Base-by-base conservation (phyloP, 2,329 filamentous ascomycete species). In the Aspergillus persii region DNA sequence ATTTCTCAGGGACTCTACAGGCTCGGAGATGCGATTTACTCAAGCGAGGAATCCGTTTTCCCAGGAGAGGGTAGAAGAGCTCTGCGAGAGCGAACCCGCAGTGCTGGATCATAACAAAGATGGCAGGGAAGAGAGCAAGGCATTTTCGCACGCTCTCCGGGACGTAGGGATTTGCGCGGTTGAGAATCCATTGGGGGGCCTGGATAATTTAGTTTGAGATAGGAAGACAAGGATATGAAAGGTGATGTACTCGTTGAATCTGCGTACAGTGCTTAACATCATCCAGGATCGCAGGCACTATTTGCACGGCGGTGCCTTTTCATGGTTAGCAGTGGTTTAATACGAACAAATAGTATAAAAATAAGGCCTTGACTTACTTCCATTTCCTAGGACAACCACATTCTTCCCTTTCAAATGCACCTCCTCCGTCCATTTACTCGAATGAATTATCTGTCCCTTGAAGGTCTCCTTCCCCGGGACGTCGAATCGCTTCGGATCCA, bases 391-490 rank as follows among this genome's bases (percentile, higher is more conserved):
- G 12, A 61, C 60, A 11, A 53, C 57, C n/a, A 61, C 57, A 52
- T 56, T 50, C 31, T 57, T 59, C 30, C 54, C 47, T 3, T 47
- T 54, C n/a, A 61, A 54, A 52, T 61, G 39, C 1, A 59, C 51
- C 8, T 51, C 57, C 3, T 58, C 8, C 18, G 56, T 47, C 60
- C 60, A 61, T 18, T 54, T 39, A 3, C 56, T 54, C 9, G 60
- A 59, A 39, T 61, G 60, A 5, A 61, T 52, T 12, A 61, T 57
- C 23, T 53, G 23, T 8, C 60, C 60, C 12, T 55, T 23, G 18
- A 61, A 61, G 4, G 8, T 8, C 31, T 55, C 54, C 1, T n/a
- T 29, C 3, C 60, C 60, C 4, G 57, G 54, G 15, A 59, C 48
- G 3, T 54, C 51, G 15, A 41, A 15, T n/a, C 15, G 15, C 36